Evolutionary conservation across 148 eudicot genomes (phyloP).

Genomic region (Polygonum maritimum): DNA sequence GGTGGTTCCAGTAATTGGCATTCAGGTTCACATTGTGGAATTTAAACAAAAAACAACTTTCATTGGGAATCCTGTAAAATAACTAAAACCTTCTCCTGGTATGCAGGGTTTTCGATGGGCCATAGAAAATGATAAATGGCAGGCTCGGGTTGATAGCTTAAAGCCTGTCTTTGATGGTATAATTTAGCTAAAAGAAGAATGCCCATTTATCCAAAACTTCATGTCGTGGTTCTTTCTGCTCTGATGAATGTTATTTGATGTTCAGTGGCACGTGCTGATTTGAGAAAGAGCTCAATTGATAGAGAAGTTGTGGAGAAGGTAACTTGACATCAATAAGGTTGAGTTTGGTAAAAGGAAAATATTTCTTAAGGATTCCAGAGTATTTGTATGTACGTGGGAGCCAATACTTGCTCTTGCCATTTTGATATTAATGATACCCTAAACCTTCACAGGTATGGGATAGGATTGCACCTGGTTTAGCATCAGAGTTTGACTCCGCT

Average conservation of each 20-base stretch:
- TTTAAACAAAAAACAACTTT: neutral
- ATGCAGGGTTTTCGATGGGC: slow-evolving; percentile 96
- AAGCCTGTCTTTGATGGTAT: slow-evolving; percentile 89
- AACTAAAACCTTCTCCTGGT: neutral
- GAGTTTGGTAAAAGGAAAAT: neutral
- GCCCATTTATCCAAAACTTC: neutral
- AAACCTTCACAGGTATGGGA: slow-evolving; percentile 71
- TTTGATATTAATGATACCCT: neutral
- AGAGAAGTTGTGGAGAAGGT: slow-evolving; percentile 76
- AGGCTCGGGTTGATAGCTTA: slow-evolving; percentile 78
- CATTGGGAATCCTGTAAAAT: neutral
- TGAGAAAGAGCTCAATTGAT: slow-evolving; percentile 45
- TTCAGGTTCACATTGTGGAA: slow-evolving; percentile 53
- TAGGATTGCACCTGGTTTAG: slow-evolving; percentile 83
- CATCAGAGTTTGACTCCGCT: slow-evolving; percentile 78
- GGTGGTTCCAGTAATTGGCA: slow-evolving; percentile 82
- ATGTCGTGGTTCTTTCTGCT: neutral
- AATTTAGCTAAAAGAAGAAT: neutral
- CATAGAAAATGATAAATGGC: slow-evolving; percentile 81
- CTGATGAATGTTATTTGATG: slow-evolving; percentile 12
- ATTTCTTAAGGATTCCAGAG: neutral
- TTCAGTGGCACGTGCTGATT: slow-evolving; percentile 51
- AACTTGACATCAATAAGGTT: neutral
- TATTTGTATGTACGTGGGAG: neutral
- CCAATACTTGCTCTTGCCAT: neutral